phyloP scores from a whole-genome alignment of 192 early-diverging fungal species.

The Helicostylum pulchrum region DNA sequence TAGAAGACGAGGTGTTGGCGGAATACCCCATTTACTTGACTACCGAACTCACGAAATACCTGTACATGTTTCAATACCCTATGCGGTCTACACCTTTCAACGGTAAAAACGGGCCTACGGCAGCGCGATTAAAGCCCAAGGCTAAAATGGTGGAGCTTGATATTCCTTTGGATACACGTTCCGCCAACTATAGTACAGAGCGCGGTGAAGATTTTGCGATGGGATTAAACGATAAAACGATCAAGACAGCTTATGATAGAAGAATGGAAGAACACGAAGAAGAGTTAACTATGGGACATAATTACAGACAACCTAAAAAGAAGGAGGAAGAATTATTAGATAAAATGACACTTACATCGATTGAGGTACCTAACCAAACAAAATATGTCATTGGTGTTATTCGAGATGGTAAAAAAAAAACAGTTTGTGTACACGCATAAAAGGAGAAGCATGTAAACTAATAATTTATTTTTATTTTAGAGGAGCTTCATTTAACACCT shows the following conservation, averaged over 20 bases:
- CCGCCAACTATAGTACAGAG: conserved; percentile 71
- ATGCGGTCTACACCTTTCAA: conserved; percentile 52
- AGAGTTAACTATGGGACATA: conserved; percentile 31
- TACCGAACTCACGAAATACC: conserved; percentile 58
- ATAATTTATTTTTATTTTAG: conserved; percentile 36
- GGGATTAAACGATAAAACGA: conserved; percentile 69
- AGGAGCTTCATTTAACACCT: conserved; percentile 84
- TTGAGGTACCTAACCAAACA: conserved; percentile 70
- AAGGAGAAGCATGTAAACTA: conserved; percentile 1
- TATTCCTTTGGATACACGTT: conserved; percentile 71
- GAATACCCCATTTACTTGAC: conserved; percentile 84
- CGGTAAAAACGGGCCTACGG: conserved; percentile 44
- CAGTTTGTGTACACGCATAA: not conserved
- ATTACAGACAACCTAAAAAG: conserved; percentile 10
- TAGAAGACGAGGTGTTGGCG: conserved; percentile 63
- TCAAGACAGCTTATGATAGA: conserved; percentile 58
- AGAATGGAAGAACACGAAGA: conserved; percentile 39
- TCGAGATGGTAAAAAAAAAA: conserved; percentile 68
- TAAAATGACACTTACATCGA: conserved; percentile 74
- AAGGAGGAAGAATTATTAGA: conserved; percentile 64
- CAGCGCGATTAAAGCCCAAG: conserved; percentile 79
- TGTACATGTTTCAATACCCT: conserved; percentile 87
- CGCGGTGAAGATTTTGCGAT: conserved; percentile 74
- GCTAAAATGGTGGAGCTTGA: conserved; percentile 84
- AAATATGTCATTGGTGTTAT: conserved; percentile 84